Evolutionary conservation across 768 basidiomycete genomes (phyloP).

Genomic region (Coprinopsis cinerea): DNA sequence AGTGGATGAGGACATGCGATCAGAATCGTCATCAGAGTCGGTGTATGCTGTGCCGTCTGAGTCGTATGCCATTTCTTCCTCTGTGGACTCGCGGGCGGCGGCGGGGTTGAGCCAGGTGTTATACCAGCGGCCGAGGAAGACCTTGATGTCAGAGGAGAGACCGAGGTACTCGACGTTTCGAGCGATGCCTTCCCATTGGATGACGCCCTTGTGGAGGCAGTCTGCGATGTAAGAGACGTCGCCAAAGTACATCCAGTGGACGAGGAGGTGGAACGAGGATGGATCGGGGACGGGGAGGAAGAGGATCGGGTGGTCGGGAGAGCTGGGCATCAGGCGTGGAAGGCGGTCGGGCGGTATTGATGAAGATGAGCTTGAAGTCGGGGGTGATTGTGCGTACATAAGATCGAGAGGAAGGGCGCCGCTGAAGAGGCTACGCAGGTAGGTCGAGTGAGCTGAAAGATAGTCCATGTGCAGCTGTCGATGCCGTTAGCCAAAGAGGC

Average conservation of each 20-base stretch:
- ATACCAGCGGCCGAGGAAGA: slow-evolving; percentile 75
- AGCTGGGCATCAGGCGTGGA: slow-evolving; percentile 66
- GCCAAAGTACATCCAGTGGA: slow-evolving; percentile 84
- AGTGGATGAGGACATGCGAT: slow-evolving; percentile 28
- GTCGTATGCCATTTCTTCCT: slow-evolving; percentile 29
- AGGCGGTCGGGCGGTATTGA: slow-evolving; percentile 45
- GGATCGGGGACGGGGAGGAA: slow-evolving; percentile 75
- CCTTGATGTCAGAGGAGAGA: slow-evolving; percentile 67
- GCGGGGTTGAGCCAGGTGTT: slow-evolving; percentile 49
- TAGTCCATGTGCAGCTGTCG: slow-evolving; percentile 73
- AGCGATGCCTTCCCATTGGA: slow-evolving; percentile 84
- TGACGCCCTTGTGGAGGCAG: slow-evolving; percentile 54
- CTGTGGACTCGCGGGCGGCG: slow-evolving; percentile 16
- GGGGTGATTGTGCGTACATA: slow-evolving; percentile 31
- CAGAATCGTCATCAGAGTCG: slow-evolving; percentile 32
- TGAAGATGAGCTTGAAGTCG: slow-evolving; percentile 24
- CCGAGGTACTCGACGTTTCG: slow-evolving; percentile 88
- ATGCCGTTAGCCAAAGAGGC: slow-evolving; percentile 6
- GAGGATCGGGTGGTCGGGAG: slow-evolving; percentile 60
- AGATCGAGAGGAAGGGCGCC: slow-evolving; percentile 60
- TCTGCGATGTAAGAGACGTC: slow-evolving; percentile 58
- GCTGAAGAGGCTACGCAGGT: slow-evolving; percentile 66
- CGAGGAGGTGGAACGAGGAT: slow-evolving; percentile 60
- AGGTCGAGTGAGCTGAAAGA: slow-evolving; percentile 74
- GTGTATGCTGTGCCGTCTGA: slow-evolving; percentile 30